phyloP scores from a whole-genome alignment of 1,284 basidiomycete genomes.

The Ustilago vetiveriae region DNA sequence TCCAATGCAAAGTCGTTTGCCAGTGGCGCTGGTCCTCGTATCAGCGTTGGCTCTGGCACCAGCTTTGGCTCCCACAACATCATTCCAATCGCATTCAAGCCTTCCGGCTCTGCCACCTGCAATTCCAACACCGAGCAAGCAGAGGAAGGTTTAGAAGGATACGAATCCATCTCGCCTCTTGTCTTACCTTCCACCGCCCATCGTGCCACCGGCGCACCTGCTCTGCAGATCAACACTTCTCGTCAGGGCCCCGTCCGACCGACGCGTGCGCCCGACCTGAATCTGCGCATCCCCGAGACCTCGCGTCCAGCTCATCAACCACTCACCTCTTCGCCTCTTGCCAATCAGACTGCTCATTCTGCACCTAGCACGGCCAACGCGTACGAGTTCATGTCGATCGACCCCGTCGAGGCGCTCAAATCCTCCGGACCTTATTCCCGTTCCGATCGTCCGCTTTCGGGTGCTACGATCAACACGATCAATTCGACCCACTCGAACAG shows the following conservation, averaged over 20 bases:
- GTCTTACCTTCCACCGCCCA: conserved; percentile 30
- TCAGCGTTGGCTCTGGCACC: conserved; percentile 37
- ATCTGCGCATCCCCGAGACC: conserved; percentile 33
- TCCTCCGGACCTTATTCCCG: conserved; percentile 8
- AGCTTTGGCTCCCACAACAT: conserved; percentile 39
- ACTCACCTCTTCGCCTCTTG: conserved; percentile 22
- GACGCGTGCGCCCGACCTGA: conserved; percentile 44
- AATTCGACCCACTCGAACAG: conserved; percentile 16
- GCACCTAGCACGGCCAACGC: not conserved
- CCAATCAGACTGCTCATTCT: too few relatives aligned
- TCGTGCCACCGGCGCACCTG: conserved; percentile 26
- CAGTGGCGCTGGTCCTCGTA: conserved; percentile 27
- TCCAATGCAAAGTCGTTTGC: conserved; percentile 13
- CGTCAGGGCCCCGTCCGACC: conserved; percentile 31
- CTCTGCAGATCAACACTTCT: conserved; percentile 26
- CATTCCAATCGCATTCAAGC: conserved; percentile 46
- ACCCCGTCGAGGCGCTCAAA: conserved; percentile 32
- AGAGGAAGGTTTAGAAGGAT: too few relatives aligned
- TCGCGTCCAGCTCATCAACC: conserved; percentile 5
- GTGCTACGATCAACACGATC: conserved; percentile 41
- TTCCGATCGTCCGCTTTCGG: conserved; percentile 16
- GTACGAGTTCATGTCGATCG: conserved; percentile 49
- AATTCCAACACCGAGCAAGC: not conserved
- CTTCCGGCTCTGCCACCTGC: not conserved
- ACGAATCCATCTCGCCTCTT: conserved; percentile 6